These are phyloP conservation scores for Starmera stellimalicola DNA, from an alignment of 1,139 yeast species.

Conservation along the genomic window DNA sequence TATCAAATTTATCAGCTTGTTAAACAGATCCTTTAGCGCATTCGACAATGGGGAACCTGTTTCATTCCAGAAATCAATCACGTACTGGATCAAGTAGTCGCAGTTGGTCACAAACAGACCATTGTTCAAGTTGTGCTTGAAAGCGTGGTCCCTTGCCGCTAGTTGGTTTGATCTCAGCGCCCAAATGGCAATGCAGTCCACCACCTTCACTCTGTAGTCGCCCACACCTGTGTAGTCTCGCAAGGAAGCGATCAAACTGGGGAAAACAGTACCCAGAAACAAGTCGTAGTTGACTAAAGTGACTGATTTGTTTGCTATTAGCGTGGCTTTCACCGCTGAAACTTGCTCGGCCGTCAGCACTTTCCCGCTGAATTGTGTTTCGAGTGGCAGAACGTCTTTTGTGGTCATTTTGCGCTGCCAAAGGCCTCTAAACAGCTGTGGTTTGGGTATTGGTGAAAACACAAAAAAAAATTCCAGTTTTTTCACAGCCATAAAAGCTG, in stretches of 20 bases:
- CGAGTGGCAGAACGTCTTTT: too few species aligned
- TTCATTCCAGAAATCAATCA: conserved; percentile 62
- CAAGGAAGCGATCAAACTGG: conserved; percentile 14
- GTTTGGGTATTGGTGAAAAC: too few species aligned
- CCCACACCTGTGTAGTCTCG: conserved; percentile 3
- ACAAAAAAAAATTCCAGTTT: too few species aligned
- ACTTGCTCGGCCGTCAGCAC: neutral
- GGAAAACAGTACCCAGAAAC: conserved; percentile 8
- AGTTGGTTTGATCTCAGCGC: conserved; percentile 41
- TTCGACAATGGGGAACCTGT: conserved; percentile 64
- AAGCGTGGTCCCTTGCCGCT: conserved; percentile 13
- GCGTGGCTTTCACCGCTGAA: conserved; percentile 2
- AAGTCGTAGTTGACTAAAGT: neutral
- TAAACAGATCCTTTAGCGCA: conserved; percentile 51
- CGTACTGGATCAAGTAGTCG: conserved; percentile 38
- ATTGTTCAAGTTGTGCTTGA: conserved; percentile 6
- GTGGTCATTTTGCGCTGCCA: too few species aligned
- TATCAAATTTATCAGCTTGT: conserved; percentile 37
- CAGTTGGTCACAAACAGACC: conserved; percentile 20
- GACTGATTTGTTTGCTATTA: conserved; percentile 6
- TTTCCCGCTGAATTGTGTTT: too few species aligned
- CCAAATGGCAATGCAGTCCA: conserved; percentile 62
- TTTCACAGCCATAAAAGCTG: too few species aligned
- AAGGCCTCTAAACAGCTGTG: too few species aligned
- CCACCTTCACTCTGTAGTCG: conserved; percentile 29